phyloP scores from a whole-genome alignment of 1,139 yeast genomes.

The Sugiyamaella castrensis region DNA sequence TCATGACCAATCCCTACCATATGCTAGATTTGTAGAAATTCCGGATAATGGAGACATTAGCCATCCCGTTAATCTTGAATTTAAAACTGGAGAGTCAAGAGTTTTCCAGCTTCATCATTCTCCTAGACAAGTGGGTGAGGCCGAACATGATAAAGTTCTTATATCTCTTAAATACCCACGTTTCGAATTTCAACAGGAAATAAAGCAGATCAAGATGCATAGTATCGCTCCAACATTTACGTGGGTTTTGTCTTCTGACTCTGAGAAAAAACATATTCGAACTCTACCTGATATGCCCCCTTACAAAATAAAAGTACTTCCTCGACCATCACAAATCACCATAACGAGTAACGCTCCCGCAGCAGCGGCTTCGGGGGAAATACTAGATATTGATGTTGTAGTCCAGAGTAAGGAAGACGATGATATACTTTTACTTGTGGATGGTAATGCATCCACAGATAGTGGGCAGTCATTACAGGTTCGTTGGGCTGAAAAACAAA shows the following conservation, averaged over 20 bases:
- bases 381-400: constrained; percentile 20
- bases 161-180: constrained; percentile 11
- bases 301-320: constrained; percentile 23
- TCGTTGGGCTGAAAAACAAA: background rate
- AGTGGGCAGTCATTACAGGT: constrained; percentile 19
- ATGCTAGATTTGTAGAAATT: constrained; percentile 5
- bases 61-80: constrained; percentile 25
- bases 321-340: constrained; percentile 32
- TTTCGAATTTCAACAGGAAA: constrained; percentile 8
- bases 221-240: constrained; percentile 1
- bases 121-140: constrained; percentile 28
- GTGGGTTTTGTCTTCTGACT: constrained; percentile 6
- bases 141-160: constrained; percentile 9
- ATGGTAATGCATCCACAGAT: constrained; percentile 23
- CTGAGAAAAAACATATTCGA: constrained; percentile 1
- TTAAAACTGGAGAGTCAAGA: constrained; percentile 22
- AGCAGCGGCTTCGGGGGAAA: constrained; percentile 34
- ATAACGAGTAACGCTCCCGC: constrained; percentile 22
- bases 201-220: constrained; percentile 4
- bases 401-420: constrained; percentile 34
- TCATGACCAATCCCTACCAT: constrained; percentile 18
- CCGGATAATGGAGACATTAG: constrained; percentile 8
- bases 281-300: constrained; percentile 2
- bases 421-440: constrained; percentile 25
- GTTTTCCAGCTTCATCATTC: constrained; percentile 30